Conservation (phyloP, 768 basidiomycete species). For the Leccinum longicurvipes region DNA sequence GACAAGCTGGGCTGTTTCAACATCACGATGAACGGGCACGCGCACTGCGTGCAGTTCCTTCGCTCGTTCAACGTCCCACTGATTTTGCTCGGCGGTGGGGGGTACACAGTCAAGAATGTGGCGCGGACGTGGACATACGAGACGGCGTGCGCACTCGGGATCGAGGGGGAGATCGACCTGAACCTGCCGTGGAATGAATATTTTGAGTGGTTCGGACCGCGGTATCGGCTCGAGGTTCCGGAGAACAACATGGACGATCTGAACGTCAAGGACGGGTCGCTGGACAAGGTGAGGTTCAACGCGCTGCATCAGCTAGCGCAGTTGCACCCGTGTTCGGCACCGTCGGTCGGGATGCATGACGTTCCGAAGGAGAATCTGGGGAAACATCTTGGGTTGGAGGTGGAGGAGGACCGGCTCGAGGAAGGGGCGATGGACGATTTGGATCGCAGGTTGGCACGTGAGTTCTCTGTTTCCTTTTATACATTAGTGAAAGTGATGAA, state of each 20-base stretch:
- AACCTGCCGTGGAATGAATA: slow-evolving; percentile 86
- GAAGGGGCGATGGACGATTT: slow-evolving; percentile 49
- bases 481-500: background rate
- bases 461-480: slow-evolving; percentile 25
- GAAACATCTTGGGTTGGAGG: slow-evolving; percentile 56
- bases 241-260: slow-evolving; percentile 94
- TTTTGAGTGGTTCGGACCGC: slow-evolving; percentile 96
- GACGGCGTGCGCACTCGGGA: slow-evolving; percentile 91
- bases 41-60: slow-evolving; percentile 84
- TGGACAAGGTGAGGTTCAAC: slow-evolving; percentile 74
- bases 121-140: slow-evolving; percentile 95
- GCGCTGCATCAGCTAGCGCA: slow-evolving; percentile 55
- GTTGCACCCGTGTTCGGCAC: slow-evolving; percentile 55
- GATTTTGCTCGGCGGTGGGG: slow-evolving; percentile 91
- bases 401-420: slow-evolving; percentile 39
- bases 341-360: slow-evolving; percentile 83
- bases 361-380: slow-evolving; percentile 71
- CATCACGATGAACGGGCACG: slow-evolving; percentile 92
- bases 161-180: slow-evolving; percentile 71
- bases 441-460: slow-evolving; percentile 71
- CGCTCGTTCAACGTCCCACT: slow-evolving; percentile 80
- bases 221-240: slow-evolving; percentile 89
- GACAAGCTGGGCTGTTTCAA: slow-evolving; percentile 98
- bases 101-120: slow-evolving; percentile 90
- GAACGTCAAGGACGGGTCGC: slow-evolving; percentile 75